Percentiles rank a stretch among this genome's conserved stretches.
Conservation (phyloP, 225 moss, liverwort and hornwort species). For the Polytrichum commune region DNA sequence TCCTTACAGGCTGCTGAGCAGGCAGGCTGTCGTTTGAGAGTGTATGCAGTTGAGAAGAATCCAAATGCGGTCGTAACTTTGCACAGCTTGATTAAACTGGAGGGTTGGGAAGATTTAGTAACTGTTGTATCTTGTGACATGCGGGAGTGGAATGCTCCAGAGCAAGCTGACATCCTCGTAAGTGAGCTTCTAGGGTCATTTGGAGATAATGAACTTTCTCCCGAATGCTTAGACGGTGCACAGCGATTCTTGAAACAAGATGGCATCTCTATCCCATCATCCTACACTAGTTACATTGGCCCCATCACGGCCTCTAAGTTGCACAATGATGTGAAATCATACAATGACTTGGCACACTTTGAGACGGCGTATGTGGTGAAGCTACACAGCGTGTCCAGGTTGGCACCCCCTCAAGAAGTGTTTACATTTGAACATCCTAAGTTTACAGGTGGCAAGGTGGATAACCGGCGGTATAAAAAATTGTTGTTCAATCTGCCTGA, state of each 20-base stretch:
- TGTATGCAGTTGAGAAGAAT: slow-evolving; percentile 98
- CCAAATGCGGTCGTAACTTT: slow-evolving; percentile 96
- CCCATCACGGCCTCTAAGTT: slow-evolving; percentile 94
- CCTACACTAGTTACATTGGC: slow-evolving; percentile 88
- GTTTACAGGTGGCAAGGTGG: slow-evolving; percentile 35
- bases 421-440: slow-evolving; percentile 95
- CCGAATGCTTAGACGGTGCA: slow-evolving; percentile 94
- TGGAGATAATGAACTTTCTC: slow-evolving; percentile 96
- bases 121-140: slow-evolving; percentile 93
- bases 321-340: slow-evolving; percentile 95
- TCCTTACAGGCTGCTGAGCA: slow-evolving; percentile 88
- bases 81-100: slow-evolving; percentile 92
- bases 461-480: slow-evolving; percentile 89
- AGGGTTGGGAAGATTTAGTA: slow-evolving; percentile 89
- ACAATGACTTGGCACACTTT: slow-evolving; percentile 90
- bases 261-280: slow-evolving; percentile 93
- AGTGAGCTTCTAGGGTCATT: slow-evolving; percentile 98
- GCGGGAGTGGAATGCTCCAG: slow-evolving; percentile 98
- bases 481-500: slow-evolving; percentile 85
- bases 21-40: slow-evolving; percentile 68
- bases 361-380: slow-evolving; percentile 99
- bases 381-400: slow-evolving; percentile 89
- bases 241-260: slow-evolving; percentile 85
- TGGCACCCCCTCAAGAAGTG: slow-evolving; percentile 90
- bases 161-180: slow-evolving; percentile 91